These are phyloP conservation scores for Cynanchum wilfordii DNA, from an alignment of 257 asterid species.

Conservation along the genomic window DNA sequence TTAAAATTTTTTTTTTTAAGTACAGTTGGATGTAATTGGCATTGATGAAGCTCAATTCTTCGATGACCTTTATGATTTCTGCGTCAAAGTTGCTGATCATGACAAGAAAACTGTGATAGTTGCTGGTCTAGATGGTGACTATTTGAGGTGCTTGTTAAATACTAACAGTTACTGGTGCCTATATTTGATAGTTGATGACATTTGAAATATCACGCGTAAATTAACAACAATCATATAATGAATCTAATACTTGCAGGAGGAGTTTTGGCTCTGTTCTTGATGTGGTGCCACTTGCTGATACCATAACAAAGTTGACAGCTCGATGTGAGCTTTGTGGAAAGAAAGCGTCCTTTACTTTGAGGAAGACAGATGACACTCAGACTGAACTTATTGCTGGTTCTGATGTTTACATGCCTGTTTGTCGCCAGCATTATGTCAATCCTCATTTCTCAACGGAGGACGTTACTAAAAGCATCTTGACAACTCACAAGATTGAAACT, in stretches of 20 bases:
- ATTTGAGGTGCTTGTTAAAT: conserved; percentile 42
- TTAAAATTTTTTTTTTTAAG: not conserved
- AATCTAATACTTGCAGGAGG: conserved; percentile 23
- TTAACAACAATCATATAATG: not conserved
- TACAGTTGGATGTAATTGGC: conserved; percentile 84
- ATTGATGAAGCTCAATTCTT: conserved; percentile 90
- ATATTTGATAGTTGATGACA: not conserved
- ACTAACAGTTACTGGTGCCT: not conserved
- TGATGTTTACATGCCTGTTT: conserved; percentile 88
- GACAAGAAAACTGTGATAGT: conserved; percentile 65
- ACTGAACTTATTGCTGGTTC: conserved; percentile 86
- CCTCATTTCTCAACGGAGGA: conserved; percentile 21
- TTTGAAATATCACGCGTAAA: not conserved
- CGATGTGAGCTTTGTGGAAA: conserved; percentile 73
- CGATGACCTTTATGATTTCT: conserved; percentile 76
- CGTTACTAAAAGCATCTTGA: conserved; percentile 15
- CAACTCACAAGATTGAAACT: not conserved
- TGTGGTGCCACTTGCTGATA: conserved; percentile 75
- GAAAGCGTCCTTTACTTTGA: conserved; percentile 62
- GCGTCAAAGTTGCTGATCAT: conserved; percentile 67
- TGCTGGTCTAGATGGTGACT: conserved; percentile 96
- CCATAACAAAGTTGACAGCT: conserved; percentile 66
- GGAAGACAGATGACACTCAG: conserved; percentile 49
- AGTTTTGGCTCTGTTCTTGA: conserved; percentile 64
- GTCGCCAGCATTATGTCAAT: conserved; percentile 60